A percentile compares a stretch with the other conserved stretches of the same genome.
phyloP scores from a whole-genome alignment of 768 basidiomycete genomes.

The Phanerodontia chrysosporium region DNA sequence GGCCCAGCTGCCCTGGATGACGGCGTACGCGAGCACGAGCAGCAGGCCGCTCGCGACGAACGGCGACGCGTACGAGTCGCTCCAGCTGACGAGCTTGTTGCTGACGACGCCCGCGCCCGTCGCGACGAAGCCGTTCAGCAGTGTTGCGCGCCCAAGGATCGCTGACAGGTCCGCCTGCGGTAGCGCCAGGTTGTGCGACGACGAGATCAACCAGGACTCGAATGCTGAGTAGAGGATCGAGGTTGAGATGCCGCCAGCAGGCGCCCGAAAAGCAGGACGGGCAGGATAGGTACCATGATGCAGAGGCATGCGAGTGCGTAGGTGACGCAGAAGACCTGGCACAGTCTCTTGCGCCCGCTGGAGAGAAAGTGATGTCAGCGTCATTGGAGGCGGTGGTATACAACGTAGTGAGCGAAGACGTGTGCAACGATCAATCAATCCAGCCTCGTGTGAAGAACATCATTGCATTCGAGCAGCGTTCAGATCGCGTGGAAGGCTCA shows the following conservation, averaged over 20 bases:
- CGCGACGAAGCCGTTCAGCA: constrained; percentile 72
- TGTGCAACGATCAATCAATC: too few species aligned
- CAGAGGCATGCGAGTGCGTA: constrained; percentile 58
- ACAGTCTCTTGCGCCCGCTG: constrained; percentile 66
- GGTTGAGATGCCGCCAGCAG: constrained; percentile 69
- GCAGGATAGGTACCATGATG: constrained; percentile 52
- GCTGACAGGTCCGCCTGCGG: constrained; percentile 55
- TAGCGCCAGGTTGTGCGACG: constrained; percentile 47
- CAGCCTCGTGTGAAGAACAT: too few species aligned
- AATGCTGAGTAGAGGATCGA: constrained; percentile 75
- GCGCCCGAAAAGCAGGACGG: constrained; percentile 59
- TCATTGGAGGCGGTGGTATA: not conserved
- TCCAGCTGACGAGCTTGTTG: constrained; percentile 56
- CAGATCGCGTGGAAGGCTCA: too few species aligned
- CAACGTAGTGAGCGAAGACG: too few species aligned
- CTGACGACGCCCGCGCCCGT: constrained; percentile 61
- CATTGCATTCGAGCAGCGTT: too few species aligned
- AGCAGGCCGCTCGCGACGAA: constrained; percentile 61
- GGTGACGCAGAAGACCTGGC: constrained; percentile 67
- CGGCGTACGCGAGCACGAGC: constrained; percentile 49
- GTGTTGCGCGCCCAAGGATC: constrained; percentile 70
- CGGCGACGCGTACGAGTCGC: constrained; percentile 53
- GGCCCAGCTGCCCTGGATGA: constrained; percentile 55
- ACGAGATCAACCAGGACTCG: constrained; percentile 73
- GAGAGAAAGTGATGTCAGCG: not conserved